phyloP scores from a whole-genome alignment of 129 eudicot genomes.

The Centaurea solstitialis region DNA sequence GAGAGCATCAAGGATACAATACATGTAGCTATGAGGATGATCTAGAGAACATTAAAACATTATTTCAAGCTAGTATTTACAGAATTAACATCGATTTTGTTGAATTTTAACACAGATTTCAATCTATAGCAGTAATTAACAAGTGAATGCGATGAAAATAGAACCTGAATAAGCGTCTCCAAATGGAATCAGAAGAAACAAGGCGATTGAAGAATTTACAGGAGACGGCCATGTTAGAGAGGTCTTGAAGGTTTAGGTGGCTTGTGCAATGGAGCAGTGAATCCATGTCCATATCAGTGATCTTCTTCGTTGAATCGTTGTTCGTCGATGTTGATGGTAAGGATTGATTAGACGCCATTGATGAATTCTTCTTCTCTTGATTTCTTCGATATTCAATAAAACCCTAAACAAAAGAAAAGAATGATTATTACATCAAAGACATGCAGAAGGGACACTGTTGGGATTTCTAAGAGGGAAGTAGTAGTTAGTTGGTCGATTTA shows the following conservation, averaged over 20 bases:
- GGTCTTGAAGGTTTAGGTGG: conserved; percentile 54
- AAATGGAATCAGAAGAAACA: conserved; percentile 68
- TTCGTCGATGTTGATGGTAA: conserved; percentile 7
- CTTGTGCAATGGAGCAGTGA: conserved; percentile 55
- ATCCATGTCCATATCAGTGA: conserved; percentile 64
- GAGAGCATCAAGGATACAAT: no score
- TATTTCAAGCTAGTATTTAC: background rate
- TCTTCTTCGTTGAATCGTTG: conserved; percentile 29
- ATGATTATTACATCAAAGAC: no score
- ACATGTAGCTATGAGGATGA: no score
- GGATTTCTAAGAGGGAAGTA: no score
- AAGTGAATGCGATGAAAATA: background rate
- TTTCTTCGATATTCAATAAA: no score
- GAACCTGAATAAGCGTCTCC: conserved; percentile 78
- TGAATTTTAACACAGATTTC: background rate
- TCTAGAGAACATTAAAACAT: no score
- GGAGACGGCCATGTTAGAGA: conserved; percentile 62
- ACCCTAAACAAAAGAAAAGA: no score
- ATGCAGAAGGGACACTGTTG: no score
- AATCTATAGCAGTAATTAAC: background rate
- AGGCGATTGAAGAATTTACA: conserved; percentile 61
- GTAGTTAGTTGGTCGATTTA: no score
- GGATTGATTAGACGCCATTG: conserved; percentile 14
- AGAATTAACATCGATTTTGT: background rate
- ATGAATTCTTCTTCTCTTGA: no score